Conservation (phyloP, 2,329 filamentous ascomycete genomes). For the Diaporthe nobilis region DNA sequence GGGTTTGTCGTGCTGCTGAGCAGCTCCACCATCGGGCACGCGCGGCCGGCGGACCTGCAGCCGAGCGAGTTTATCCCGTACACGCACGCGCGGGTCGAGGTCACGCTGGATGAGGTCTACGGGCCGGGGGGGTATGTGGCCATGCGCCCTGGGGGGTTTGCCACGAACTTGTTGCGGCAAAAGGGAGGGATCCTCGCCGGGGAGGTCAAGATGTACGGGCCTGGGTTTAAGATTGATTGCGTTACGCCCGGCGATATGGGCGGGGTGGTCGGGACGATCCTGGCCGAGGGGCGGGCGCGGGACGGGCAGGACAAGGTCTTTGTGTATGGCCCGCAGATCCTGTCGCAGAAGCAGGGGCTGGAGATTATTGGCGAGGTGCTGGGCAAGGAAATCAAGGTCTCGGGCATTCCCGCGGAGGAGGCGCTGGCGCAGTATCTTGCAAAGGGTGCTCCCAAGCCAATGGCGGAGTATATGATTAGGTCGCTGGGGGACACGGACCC, state of each 20-base stretch:
- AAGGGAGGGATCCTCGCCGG: constrained; percentile 48
- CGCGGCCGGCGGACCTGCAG: constrained; percentile 47
- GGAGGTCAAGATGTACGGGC: constrained; percentile 52
- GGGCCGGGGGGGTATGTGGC: constrained; percentile 54
- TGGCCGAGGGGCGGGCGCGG: constrained; percentile 51
- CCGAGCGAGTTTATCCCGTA: constrained; percentile 53
- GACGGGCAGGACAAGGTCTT: constrained; percentile 50
- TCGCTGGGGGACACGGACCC: constrained; percentile 15
- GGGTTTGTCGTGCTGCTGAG: constrained; percentile 60
- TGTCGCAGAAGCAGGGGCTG: constrained; percentile 50
- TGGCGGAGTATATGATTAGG: constrained; percentile 30
- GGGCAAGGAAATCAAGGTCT: constrained; percentile 48
- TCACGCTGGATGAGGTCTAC: constrained; percentile 57
- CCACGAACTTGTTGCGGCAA: constrained; percentile 56
- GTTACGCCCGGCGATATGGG: constrained; percentile 62
- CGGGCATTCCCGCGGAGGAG: constrained; percentile 30
- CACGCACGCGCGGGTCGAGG: constrained; percentile 60
- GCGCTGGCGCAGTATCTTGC: constrained; percentile 12
- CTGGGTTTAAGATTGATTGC: constrained; percentile 53
- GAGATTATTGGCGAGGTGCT: constrained; percentile 49
- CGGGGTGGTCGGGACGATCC: constrained; percentile 55
- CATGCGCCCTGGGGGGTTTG: constrained; percentile 59
- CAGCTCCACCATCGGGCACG: constrained; percentile 53
- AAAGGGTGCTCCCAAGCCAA: constrained; percentile 3
- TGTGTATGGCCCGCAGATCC: constrained; percentile 54